Evolutionary conservation across 345 rosid genomes (phyloP), one percentile per base, ranked within the genome.

Genomic region (Populus ilicifolia): DNA sequence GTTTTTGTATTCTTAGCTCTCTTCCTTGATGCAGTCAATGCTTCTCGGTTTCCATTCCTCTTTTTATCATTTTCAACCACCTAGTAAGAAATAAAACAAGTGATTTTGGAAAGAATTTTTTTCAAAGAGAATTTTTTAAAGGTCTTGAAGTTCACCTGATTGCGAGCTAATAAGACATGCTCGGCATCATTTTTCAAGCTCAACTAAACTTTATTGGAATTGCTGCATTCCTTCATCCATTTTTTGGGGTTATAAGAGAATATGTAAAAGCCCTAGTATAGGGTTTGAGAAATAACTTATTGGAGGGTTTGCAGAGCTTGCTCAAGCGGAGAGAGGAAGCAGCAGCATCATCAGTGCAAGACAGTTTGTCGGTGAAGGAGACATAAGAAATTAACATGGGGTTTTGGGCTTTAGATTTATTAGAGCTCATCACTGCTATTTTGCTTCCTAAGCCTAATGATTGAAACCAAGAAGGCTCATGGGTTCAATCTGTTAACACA

Each of bases 21-120:
- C 88, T 83, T 92, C 88, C 96, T 84, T 61, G 92, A 84, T 5
- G 94, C 94, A 1, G 95, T 91, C 27, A 92, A 88, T 20, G 96
- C 95, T 83, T 89, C 98, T 77, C 98, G 74, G 77, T 88, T 91
- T 4, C 90, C 94, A 81, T 93, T 92, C 83, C 97, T 89, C 63
- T 87, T 61, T 80, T 83, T 88, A 79, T 92, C 97, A 77, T 86
- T 92, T 79, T 92, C 97, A 77, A 92, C 89, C 73, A 87, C 81
- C 96, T 94, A 5, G 4, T 59, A 59, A 59, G 14, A n/a, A 59
- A 59, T 59, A 23, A 52, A 56, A 56, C 46, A 76, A 36, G 20
- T 10, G 20, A 44, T 21, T 68, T 5, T 48, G 18, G 20, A 14
- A 30, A 71, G 43, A 46, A 38, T 20, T 12, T 39, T 39, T 36